phyloP scores from a whole-genome alignment of 2,329 filamentous ascomycete genomes.

The Colletotrichum karsti region DNA sequence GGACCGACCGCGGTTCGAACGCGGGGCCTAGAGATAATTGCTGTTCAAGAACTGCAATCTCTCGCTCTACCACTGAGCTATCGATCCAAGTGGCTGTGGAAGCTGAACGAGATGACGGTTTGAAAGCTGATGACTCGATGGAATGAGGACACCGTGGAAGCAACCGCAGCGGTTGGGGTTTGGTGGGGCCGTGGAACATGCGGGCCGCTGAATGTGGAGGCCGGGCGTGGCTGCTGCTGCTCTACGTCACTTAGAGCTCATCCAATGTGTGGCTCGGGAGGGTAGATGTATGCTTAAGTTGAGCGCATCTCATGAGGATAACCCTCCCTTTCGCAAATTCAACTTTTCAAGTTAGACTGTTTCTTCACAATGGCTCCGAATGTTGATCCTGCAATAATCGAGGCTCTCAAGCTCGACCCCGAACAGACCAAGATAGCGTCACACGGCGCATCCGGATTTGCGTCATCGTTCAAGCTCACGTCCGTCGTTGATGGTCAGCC shows the following conservation, averaged over 20 bases:
- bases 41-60: constrained; percentile 15
- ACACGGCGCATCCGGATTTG: constrained; percentile 74
- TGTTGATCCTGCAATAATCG: constrained; percentile 70
- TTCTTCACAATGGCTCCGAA: constrained; percentile 36
- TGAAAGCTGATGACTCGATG: neutral
- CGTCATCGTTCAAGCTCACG: constrained; percentile 70
- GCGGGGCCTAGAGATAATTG: constrained; percentile 28
- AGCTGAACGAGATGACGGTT: rapidly evolving
- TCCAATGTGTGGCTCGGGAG: neutral
- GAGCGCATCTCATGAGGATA: neutral
- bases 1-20: constrained; percentile 30
- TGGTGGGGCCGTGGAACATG: constrained; percentile 10
- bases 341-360: neutral
- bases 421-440: constrained; percentile 62
- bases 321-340: neutral
- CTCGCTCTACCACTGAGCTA: constrained; percentile 31
- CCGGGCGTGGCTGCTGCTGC: neutral
- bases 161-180: neutral
- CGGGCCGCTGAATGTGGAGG: constrained; percentile 9
- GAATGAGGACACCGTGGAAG: constrained; percentile 1
- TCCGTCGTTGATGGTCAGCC: constrained; percentile 55
- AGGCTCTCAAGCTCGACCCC: constrained; percentile 67
- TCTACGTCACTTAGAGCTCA: constrained; percentile 26
- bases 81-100: constrained; percentile 16
- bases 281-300: neutral